Base-by-base conservation (phyloP, 345 rosid species). In the Bruguiera gymnorhiza region DNA sequence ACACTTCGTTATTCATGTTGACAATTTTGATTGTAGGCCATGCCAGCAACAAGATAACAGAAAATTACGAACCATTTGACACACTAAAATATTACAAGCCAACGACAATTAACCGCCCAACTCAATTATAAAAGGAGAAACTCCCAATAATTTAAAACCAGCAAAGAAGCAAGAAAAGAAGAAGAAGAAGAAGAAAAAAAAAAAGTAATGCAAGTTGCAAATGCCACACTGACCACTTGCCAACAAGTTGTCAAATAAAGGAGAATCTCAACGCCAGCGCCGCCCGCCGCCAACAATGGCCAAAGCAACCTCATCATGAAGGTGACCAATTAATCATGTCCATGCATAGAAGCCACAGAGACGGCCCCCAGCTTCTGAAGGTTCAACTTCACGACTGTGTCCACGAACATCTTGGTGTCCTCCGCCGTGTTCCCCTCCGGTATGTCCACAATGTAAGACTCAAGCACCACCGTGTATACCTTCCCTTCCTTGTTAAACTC, bases 401-500 rank as follows among this genome's bases (percentile, higher is more conserved):
- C 96, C 34, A 74, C 93, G 39, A 92, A 92, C 96, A 90, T 89
- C 85, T 87, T 90, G 0, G 96, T 86, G 72, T 92, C 96, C 53
- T 79, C 91, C 27, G 61, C 87, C 1, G 95, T 86, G 57, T 92
- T 92, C 1, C 96, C 98, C 5, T 84, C 86, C 4, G 98, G 98
- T 26, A 92, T 87, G 72, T 92, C 98, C 46, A 92, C 98, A 6
- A 72, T 71, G 71, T 90, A 92, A 1, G 96, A 89, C 80, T 92
- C 98, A 66, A 87, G 71, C 60, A 90, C 98, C 20, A 90, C 23
- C 21, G 95, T 87, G 76, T 90, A 87, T 15, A 71, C 75, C 74
- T 66, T 70, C 4, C 79, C 82, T 24, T 68, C 86, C 6, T 55
- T 59, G 8, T 51, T 54, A 69, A 92, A 87, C 82, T 88, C 95